phyloP scores from a whole-genome alignment of 495 filamentous ascomycete species.

The Monascus purpureus region DNA sequence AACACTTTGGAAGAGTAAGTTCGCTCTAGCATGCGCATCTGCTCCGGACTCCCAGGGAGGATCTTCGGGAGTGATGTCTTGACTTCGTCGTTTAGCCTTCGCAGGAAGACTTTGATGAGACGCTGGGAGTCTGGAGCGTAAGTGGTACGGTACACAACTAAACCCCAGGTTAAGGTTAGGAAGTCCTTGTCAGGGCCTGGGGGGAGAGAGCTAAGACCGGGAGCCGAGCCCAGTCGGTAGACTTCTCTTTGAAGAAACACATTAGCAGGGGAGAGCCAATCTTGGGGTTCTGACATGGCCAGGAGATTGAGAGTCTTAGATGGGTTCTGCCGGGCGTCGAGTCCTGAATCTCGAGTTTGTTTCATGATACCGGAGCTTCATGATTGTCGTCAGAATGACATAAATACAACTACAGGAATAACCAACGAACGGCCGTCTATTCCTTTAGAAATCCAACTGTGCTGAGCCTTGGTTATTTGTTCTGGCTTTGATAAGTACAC shows the following conservation, averaged over 20 bases:
- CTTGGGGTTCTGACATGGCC: background rate
- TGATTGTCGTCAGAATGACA: no score
- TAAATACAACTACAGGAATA: no score
- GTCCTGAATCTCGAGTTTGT: no score
- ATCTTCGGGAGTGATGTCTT: constrained; percentile 7
- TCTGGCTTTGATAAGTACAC: no score
- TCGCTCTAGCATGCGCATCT: constrained; percentile 6
- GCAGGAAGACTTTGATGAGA: constrained; percentile 11
- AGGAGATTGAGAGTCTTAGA: no score
- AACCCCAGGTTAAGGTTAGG: constrained; percentile 17
- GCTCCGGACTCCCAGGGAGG: constrained; percentile 10
- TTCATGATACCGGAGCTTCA: no score
- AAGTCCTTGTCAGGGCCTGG: constrained; percentile 15
- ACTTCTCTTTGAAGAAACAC: constrained; percentile 18
- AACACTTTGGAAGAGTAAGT: constrained; percentile 15
- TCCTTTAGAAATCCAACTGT: no score
- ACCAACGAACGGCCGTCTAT: no score
- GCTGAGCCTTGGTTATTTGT: no score
- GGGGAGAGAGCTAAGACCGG: constrained; percentile 14
- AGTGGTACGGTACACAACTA: constrained; percentile 15
- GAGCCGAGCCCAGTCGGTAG: constrained; percentile 12
- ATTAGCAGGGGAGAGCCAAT: background rate
- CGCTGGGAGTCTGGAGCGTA: constrained; percentile 12
- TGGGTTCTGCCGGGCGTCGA: no score
- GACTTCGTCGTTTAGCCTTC: constrained; percentile 12